Base-by-base conservation (phyloP, 2,329 filamentous ascomycete species). In the Ophiostoma tasmaniense region DNA sequence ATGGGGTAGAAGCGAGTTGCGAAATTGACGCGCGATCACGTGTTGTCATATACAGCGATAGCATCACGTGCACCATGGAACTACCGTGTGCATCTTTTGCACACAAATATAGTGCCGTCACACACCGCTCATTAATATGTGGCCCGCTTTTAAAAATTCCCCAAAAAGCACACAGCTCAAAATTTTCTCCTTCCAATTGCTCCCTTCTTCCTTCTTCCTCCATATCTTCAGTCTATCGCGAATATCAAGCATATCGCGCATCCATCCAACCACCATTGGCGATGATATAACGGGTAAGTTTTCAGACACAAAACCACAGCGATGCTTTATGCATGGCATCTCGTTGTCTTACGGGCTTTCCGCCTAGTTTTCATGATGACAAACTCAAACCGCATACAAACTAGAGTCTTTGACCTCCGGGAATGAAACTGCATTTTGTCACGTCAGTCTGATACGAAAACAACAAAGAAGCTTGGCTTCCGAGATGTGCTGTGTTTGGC, bases 391-490 rank as follows among this genome's bases (percentile, higher is more conserved):
- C 90, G 86, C 89, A 89, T 93, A 93, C 91, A 89, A 93, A 93
- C 91, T 96, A 96, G 92, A 96, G 92, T 96, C 92, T 96, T 95
- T 95, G 92, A 96, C 88, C 90, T 83, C 79, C 78, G 79, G 84
- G 87, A 85, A 89, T 94, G 91, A 93, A 93, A 94, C 89, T 80
- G 87, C 80, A 78, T 62, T 84, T 87, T 91, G 89, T 87, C 89
- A 94, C 90, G 91, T 95, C 91, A 95, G 91, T 92, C 91, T 95
- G 91, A 95, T 45, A 84, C 80, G 77, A 68, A 68, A 59, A 30
- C 42, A 25, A 62, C 30, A 64, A 61, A 7, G 30, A 67, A 20
- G 22, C 13, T 28, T 68, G 33, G 39, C 20, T 52, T 45, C 28
- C 13, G 50, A 67, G 61, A n/a, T 37, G 64, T 22, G 20, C n/a